Base-by-base conservation (phyloP, 345 rosid genomes). In the Euphorbia peplus region DNA sequence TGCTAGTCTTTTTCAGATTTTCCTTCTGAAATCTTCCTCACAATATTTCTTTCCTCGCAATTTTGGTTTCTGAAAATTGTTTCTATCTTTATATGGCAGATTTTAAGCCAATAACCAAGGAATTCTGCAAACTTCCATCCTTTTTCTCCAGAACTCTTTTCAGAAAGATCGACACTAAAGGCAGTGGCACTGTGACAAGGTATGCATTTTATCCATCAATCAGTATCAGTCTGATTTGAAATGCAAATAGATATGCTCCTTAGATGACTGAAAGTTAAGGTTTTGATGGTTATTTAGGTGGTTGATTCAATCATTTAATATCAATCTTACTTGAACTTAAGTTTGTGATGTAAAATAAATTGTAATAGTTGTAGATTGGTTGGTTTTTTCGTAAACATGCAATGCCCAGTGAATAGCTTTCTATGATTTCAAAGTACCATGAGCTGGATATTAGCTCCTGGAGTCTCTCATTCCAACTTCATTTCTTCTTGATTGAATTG, bases 71-170 rank as follows among this genome's bases (percentile, higher is more conserved):
- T 44, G 21, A 18, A 14, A 32, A 24, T 42, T 56, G 29, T 14
- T 19, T 22, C 48, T 56, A 52, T 25, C 63, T 30, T 9, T 46
- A 11, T 58, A 1, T 41, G n/a, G 61, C 88, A 95, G 99, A 87
- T 67, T 95, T 95, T 71, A 89, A 88, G 81, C 59, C 80, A 73
- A 76, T 91, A 56, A 90, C 97, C 4, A 82, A 80, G 74, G 98
- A 89, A 75, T 82, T 93, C 70, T 95, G 96, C 91, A 91, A 87
- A 82, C 83, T 91, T 70, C 96, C 97, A 25, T 85, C 96, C 67
- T 95, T 87, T 90, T 84, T 91, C 79, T 91, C 93, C 61, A 75
- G 85, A 0, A 76, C 80, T 29, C 90, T 91, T 58, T 91, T 95
- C 78, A 83, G 64, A 73, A 89, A 85, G 84, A 90, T 91, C 62